Base-by-base conservation (phyloP, 495 filamentous ascomycete genomes). In the Acidomyces sp. region DNA sequence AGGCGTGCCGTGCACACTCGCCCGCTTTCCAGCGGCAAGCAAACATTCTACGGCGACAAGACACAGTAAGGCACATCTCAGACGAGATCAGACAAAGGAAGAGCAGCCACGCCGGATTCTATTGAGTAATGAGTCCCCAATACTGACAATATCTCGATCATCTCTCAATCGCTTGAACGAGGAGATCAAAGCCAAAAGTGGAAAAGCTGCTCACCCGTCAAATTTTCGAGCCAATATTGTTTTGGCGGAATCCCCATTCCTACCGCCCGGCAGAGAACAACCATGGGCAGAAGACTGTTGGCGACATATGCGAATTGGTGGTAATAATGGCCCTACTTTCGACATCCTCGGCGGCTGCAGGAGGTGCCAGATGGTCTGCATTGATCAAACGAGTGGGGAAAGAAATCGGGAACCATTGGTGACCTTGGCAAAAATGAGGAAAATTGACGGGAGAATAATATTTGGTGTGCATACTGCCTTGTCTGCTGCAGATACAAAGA, bases 321-420 rank as follows among this genome's bases (percentile, higher is more conserved):
- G 52, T 11, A 64, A 75, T 21, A 51, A 62, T 16, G 48, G 38
- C 12, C 15, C 48, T 11, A 17, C 15, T 26, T 25, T 54, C n/a
- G 67, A 82, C 51, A 73, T 87, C 44, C 63, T 95, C 3, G 87
- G 84, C 0, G 70, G 77, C 15, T 97, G 90, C 53, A 70, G 86
- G 25, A 63, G 90, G 12, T 97, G 90, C 46, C 85, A 93, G 51
- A 94, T 97, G 84, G 79, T 97, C 10, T 95, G 88, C 55, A 72
- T 95, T 31, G 76, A 97, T 46, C 90, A 93, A 52, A 61, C 77
- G 13, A 92, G 81, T 4, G 88, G 77, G 0, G 68, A 74, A 33
- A 80, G 75, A 58, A 71, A 76, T 28, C 73, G 83, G 45, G 87
- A 95, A 56, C 90, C 90, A 0, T 92, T 90, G 57, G 72, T 82